A percentile compares a stretch with the other conserved stretches of the same genome.
phyloP scores from a whole-genome alignment of 2,329 filamentous ascomycete species.

The Diaporthe capsici region DNA sequence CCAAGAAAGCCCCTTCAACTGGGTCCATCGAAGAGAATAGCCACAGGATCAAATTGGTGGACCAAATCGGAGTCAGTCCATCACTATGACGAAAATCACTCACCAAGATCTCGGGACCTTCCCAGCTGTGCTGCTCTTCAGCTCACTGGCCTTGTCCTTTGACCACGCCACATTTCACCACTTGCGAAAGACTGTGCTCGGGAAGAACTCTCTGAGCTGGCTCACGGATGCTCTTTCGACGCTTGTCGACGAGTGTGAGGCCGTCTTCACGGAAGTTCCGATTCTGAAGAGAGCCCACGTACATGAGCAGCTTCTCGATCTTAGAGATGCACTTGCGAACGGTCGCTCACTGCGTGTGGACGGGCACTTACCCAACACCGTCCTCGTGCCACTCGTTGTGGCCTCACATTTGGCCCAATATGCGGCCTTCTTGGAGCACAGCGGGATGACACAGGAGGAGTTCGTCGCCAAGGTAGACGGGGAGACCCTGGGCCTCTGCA shows the following conservation, averaged over 20 bases:
- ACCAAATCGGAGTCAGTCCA: neutral
- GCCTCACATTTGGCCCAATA: conserved; percentile 26
- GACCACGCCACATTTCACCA: neutral
- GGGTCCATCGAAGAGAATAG: neutral
- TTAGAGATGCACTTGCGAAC: neutral
- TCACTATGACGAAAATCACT: conserved; percentile 13
- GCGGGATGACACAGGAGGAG: neutral
- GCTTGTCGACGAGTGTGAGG: conserved; percentile 20
- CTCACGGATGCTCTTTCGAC: conserved; percentile 12
- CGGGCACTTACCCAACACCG: neutral
- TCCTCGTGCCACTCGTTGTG: conserved; percentile 12
- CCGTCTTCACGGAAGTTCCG: neutral
- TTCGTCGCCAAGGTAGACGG: neutral
- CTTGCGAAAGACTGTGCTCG: neutral
- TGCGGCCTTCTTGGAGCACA: neutral
- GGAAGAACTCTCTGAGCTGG: neutral
- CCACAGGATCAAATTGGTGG: neutral
- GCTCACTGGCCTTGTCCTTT: conserved; percentile 20
- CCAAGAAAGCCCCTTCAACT: neutral
- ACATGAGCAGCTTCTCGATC: conserved; percentile 6
- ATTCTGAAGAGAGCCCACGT: neutral
- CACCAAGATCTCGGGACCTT: conserved; percentile 4
- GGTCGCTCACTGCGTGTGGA: neutral
- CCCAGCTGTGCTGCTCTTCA: conserved; percentile 24
- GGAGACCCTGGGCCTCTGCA: conserved; percentile 24